Evolutionary conservation across 371 early-diverging fungal species (phyloP).

Genomic region (Zopfochytrium polystomum): DNA sequence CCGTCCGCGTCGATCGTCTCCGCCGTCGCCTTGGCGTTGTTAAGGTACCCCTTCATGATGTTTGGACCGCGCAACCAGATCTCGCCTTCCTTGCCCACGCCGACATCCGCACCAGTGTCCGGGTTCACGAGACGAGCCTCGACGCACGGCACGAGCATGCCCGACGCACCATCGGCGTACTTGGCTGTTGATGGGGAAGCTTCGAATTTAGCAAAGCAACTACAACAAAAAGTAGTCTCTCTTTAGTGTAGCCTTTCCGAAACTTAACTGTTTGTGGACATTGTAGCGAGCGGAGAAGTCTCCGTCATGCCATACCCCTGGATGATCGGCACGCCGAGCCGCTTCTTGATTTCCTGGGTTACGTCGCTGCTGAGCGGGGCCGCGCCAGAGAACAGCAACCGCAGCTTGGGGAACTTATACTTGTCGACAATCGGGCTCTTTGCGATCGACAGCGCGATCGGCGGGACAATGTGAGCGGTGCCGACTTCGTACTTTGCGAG

Average conservation of each 20-base stretch:
- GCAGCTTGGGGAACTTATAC: slow-evolving; percentile 63
- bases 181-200: not conserved
- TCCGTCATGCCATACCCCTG: slow-evolving; percentile 60
- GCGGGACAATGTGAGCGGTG: slow-evolving; percentile 71
- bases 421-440: slow-evolving; percentile 49
- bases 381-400: slow-evolving; percentile 65
- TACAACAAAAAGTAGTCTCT: not conserved
- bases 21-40: slow-evolving; percentile 57
- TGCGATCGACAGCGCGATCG: slow-evolving; percentile 59
- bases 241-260: not conserved
- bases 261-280: not conserved
- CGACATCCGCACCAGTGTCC: slow-evolving; percentile 27
- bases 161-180: slow-evolving; percentile 60
- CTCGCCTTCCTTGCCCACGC: slow-evolving; percentile 19
- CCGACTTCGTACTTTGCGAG: slow-evolving; percentile 68
- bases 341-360: slow-evolving; percentile 46
- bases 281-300: slow-evolving; percentile 21
- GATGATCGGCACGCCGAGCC: slow-evolving; percentile 54
- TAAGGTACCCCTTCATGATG: slow-evolving; percentile 39
- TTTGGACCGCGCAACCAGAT: slow-evolving; percentile 74
- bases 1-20: slow-evolving; percentile 62
- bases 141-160: slow-evolving; percentile 63
- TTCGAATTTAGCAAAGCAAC: not conserved
- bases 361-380: slow-evolving; percentile 72
- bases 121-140: slow-evolving; percentile 68